Base-by-base conservation (phyloP, 768 basidiomycete genomes). In the Suillus clintonianus region DNA sequence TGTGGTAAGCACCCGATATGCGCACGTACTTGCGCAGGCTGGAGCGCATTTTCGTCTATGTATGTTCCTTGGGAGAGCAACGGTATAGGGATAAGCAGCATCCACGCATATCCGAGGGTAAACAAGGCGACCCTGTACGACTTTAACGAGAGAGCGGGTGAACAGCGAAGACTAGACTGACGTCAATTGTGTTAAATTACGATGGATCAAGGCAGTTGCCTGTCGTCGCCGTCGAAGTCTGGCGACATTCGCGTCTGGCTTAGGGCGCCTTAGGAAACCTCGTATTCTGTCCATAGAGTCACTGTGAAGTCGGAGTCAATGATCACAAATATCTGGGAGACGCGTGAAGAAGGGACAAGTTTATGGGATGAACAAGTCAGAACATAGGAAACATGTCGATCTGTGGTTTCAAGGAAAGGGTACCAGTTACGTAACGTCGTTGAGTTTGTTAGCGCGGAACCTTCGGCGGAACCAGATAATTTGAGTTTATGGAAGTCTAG, bases 41-140 rank as follows among this genome's bases (percentile, higher is more conserved):
- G 94, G 22, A 99, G 77, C 1, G 97, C 97, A 74, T 99, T 97
- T 79, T 99, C 97, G 74, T 97, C 95, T 57, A 97, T 90, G 72
- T 94, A 97, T 10, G 88, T 92, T 10, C 79, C 74, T 66, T 86
- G 83, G 19, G 87, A 88, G 5, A 96, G 80, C 1, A 78, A 78
- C 6, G 86, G 80, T 14, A 83, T 81, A 4, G 96, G 96, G 59
- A 97, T 81, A 6, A 85, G 77, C n/a, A 89, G 67, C 76, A 97
- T 84, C 94, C 95, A 99, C n/a, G 85, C 56, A 74, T 93, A 88
- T 14, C 95, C 95, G 5, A 79, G 77, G 30, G 81, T 59, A 59
- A 94, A 83, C 30, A 97, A 77, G 5, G 78, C 50, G 3, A 83
- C 65, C 74, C 93, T 93, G 63, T 22, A 53, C 24, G 11, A 59